These are phyloP conservation scores for Trichoderma sp. DNA, from an alignment of 2,329 filamentous ascomycete species.

Conservation along the genomic window DNA sequence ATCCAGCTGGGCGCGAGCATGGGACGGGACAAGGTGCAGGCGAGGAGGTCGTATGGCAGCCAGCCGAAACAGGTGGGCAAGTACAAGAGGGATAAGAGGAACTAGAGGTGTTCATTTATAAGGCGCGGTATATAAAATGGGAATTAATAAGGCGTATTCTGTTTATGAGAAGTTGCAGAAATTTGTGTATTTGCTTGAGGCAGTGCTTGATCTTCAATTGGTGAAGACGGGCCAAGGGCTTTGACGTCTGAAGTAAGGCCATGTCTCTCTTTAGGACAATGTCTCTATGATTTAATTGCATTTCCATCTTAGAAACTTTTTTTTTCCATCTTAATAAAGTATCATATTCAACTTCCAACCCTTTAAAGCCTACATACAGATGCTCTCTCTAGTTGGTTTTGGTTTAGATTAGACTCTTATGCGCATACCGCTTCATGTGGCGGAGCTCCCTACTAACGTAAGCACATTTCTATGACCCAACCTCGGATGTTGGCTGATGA, in stretches of 20 bases:
- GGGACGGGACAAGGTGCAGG: conserved; percentile 66
- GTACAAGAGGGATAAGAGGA: conserved; percentile 26
- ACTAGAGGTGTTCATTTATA: conserved; percentile 13
- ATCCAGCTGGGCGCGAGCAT: conserved; percentile 80
- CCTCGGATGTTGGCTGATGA: neutral
- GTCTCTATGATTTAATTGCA: too few species aligned
- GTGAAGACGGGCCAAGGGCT: too few species aligned
- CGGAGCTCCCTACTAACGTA: conserved; percentile 13
- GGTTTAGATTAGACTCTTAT: neutral
- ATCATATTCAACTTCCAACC: too few species aligned
- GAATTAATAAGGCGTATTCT: conserved; percentile 8
- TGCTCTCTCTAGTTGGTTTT: too few species aligned
- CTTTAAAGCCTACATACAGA: too few species aligned
- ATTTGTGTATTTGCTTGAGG: too few species aligned
- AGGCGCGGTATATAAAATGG: conserved; percentile 13
- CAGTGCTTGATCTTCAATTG: too few species aligned
- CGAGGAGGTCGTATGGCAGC: conserved; percentile 72
- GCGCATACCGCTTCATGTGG: neutral
- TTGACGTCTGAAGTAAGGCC: too few species aligned
- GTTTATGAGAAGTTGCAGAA: neutral
- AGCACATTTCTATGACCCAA: neutral
- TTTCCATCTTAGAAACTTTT: too few species aligned
- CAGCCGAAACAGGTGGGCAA: conserved; percentile 64
- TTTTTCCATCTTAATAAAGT: too few species aligned
- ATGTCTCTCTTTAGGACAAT: too few species aligned